Evolutionary conservation across 140 eudicot species (phyloP).

Genomic region (Anethum foeniculum): DNA sequence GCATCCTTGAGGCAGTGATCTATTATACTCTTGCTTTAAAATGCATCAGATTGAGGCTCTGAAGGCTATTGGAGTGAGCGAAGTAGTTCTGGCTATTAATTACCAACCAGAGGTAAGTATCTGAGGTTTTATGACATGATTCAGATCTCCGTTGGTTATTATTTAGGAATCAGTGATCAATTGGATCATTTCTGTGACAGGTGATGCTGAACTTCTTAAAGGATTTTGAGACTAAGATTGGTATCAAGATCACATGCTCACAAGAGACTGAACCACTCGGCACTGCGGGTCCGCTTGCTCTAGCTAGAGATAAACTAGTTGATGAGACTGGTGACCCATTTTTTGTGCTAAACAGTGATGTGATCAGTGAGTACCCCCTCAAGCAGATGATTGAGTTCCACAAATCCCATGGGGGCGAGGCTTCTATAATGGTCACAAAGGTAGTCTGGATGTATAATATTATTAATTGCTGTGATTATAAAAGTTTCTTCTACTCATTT

Average conservation of each 20-base stretch:
- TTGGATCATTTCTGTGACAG: conserved; percentile 27
- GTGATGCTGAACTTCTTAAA: conserved; percentile 90
- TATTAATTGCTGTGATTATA: background rate
- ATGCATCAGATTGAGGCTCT: conserved; percentile 81
- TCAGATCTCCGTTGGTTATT: background rate
- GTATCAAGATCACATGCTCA: conserved; percentile 80
- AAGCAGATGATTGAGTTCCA: conserved; percentile 88
- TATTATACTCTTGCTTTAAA: conserved; percentile 1
- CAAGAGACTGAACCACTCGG: conserved; percentile 98
- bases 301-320: conserved; percentile 79
- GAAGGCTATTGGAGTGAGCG: conserved; percentile 88
- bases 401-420: conserved; percentile 97
- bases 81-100: conserved; percentile 93
- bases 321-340: conserved; percentile 92
- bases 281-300: conserved; percentile 93
- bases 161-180: background rate
- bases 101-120: conserved; percentile 86
- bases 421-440: conserved; percentile 96
- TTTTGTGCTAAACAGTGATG: conserved; percentile 95
- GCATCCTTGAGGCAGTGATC: background rate
- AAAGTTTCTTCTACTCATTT: background rate
- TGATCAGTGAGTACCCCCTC: conserved; percentile 87
- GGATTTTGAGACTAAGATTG: conserved; percentile 87
- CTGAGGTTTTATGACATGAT: background rate
- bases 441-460: conserved; percentile 22